phyloP scores from a whole-genome alignment of 2,329 filamentous ascomycete species.

The Dactylellina cionopaga region DNA sequence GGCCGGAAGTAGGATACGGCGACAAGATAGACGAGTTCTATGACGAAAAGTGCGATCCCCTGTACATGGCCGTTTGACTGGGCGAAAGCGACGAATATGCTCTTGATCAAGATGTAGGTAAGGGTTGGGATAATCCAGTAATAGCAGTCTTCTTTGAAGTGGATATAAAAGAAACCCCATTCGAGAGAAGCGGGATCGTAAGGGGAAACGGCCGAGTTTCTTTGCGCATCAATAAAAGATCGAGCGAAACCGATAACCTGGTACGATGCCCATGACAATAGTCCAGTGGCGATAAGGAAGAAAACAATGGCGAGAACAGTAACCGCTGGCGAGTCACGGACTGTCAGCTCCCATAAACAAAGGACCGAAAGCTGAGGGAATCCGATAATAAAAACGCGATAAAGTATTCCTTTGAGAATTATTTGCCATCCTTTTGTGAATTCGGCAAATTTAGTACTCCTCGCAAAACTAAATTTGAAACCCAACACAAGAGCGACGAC shows the following conservation, averaged over 20 bases:
- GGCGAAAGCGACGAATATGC: slow-evolving; percentile 83
- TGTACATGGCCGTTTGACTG: slow-evolving; percentile 77
- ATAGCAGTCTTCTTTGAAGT: slow-evolving; percentile 93
- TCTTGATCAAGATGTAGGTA: slow-evolving; percentile 81
- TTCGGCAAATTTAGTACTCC: slow-evolving; percentile 84
- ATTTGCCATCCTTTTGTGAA: slow-evolving; percentile 95
- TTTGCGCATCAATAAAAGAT: slow-evolving; percentile 87
- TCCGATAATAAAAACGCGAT: slow-evolving; percentile 86
- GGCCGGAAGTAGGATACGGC: slow-evolving; percentile 81
- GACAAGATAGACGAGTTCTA: slow-evolving; percentile 82
- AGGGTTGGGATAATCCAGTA: slow-evolving; percentile 89
- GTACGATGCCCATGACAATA: slow-evolving; percentile 83
- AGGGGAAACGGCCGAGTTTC: slow-evolving; percentile 94
- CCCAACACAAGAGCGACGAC: slow-evolving; percentile 79
- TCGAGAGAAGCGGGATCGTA: slow-evolving; percentile 92
- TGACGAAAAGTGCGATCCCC: slow-evolving; percentile 81
- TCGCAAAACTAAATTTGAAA: slow-evolving; percentile 78
- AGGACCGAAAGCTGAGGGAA: slow-evolving; percentile 91
- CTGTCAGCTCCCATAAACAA: slow-evolving; percentile 91
- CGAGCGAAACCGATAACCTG: slow-evolving; percentile 90
- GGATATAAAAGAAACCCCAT: slow-evolving; percentile 97
- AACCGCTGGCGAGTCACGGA: slow-evolving; percentile 82
- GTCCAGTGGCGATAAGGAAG: slow-evolving; percentile 79
- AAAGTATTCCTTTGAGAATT: slow-evolving; percentile 90
- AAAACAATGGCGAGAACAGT: slow-evolving; percentile 89